Evolutionary conservation across 306 rosid genomes (phyloP), one percentile per base, ranked within the genome.

Genomic region (Castanopsis chinensis): DNA sequence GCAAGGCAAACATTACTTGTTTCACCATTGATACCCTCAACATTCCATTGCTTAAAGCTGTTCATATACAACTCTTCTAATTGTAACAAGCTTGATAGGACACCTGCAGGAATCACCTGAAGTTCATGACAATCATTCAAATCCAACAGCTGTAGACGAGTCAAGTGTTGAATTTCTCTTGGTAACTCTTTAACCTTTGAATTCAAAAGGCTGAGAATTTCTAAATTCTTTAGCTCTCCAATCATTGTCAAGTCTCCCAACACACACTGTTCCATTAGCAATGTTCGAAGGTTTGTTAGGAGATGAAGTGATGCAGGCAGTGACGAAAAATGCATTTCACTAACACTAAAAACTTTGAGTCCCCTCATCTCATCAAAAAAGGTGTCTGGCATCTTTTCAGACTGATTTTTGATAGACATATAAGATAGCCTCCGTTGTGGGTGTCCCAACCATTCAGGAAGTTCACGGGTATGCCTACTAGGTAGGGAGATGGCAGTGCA

Each of bases 51-150:
- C 17, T 65, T 37, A n/a, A 59, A 80, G 69, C 80, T 81, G 18
- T 79, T 33, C 86, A 85, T 81, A 56, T 84, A 72, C 65, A 90
- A 33, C 41, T 88, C 88, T 70, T 83, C 85, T 72, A 90, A 74
- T 45, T 30, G 33, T 43, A 1, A 78, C 72, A 90, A 70, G 13
- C 76, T 49, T 25, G 89, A 85, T 43, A 86, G 3, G 1, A 86
- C 68, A 59, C 73, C 41, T 1, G 79, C 69, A 14, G 83, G 83
- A 72, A 88, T 83, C 18, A 49, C 74, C 78, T 2, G 2, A 20
- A 90, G 90, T 19, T 79, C 30, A 9, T 27, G 79, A 45, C 94
- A 90, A 49, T 30, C 18, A 0, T 70, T 73, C 32, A 88, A 74
- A 78, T 90, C 88, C 18, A 90, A 58, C 77, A 86, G 27, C 41